phyloP scores from a whole-genome alignment of 2,329 filamentous ascomycete species.

The Didymella segeticola region DNA sequence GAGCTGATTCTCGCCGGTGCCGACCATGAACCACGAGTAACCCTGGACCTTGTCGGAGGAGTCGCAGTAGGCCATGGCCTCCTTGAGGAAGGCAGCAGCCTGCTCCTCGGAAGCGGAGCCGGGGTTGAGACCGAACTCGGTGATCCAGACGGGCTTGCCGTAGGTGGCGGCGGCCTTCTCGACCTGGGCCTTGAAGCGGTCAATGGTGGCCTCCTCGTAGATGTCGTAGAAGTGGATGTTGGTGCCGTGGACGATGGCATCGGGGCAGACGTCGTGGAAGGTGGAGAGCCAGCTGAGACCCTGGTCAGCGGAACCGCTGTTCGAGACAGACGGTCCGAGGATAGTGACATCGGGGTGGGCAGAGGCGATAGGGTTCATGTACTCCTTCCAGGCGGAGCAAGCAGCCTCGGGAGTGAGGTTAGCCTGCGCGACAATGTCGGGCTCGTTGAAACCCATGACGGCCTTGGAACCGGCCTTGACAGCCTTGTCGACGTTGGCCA shows the following conservation, averaged over 20 bases:
- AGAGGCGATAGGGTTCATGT: conserved; percentile 42
- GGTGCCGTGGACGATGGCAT: conserved; percentile 44
- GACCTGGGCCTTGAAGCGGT: conserved; percentile 50
- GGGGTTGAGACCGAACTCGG: conserved; percentile 47
- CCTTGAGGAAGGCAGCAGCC: conserved; percentile 44
- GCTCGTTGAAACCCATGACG: conserved; percentile 52
- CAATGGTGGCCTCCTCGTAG: conserved; percentile 35
- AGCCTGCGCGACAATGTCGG: conserved; percentile 42
- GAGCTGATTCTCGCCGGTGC: conserved; percentile 39
- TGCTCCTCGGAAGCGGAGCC: conserved; percentile 38
- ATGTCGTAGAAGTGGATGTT: conserved; percentile 52
- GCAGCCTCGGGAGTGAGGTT: conserved; percentile 43
- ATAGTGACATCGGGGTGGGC: conserved; percentile 41
- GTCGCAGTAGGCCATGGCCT: conserved; percentile 45
- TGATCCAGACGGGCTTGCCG: conserved; percentile 47
- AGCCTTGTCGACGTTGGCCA: conserved; percentile 51
- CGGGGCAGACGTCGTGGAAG: conserved; percentile 44
- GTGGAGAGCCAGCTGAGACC: conserved; percentile 42
- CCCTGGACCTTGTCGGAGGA: conserved; percentile 36
- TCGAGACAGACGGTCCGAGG: conserved; percentile 45
- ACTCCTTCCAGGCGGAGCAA: conserved; percentile 40
- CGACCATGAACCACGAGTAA: conserved; percentile 50
- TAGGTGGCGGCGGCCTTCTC: conserved; percentile 39
- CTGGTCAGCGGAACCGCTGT: conserved; percentile 25
- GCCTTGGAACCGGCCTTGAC: conserved; percentile 41